Evolutionary conservation across 2,329 filamentous ascomycete species (phyloP), one percentile per base, ranked within the genome.

Genomic region (Stachybotrys elegans): DNA sequence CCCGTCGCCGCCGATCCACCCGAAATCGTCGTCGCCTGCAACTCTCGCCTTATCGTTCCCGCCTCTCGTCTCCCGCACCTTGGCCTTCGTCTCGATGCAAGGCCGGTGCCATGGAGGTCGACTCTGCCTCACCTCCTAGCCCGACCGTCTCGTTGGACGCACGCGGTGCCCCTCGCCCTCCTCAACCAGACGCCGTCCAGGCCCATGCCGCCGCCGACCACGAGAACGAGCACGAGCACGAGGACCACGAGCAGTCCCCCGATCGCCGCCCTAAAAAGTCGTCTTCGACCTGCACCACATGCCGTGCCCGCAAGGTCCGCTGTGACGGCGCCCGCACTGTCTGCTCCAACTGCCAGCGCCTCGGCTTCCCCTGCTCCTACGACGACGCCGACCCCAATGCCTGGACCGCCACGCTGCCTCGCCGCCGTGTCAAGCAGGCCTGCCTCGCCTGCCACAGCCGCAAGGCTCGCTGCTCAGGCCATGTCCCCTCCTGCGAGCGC

Each of bases 391-490:
- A 65, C 43, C 52, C 66, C 22, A 66, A 68, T 12, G 57, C 66
- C 37, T 67, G 72, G 51, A 67, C 66, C 25, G 59, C 70, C 40
- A 62, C 67, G n/a, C 56, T 77, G 41, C 72, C 76, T 6, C 65
- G 75, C 32, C 70, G 76, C 29, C 73, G 77, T 19, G 77, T 78
- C 35, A 70, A 76, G 36, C 70, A 78, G 57, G 77, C 77, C 22
- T 81, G 77, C 51, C 67, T 74, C 53, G 77, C 71, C 54, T 81
- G 77, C 57, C 77, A 81, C 50, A 72, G 73, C 25, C 68, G 76
- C 51, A 81, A 81, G 55, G 77, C 77, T 22, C 67, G 76, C 40
- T 81, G 77, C 61, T 79, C 72, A 42, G 77, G 77, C n/a, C 71
- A 78, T 49, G 65, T 72, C 40, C 77, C 76, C 4, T 68, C 71